Conservation (phyloP, 805 yeast genomes). For the Pichia exigua region DNA sequence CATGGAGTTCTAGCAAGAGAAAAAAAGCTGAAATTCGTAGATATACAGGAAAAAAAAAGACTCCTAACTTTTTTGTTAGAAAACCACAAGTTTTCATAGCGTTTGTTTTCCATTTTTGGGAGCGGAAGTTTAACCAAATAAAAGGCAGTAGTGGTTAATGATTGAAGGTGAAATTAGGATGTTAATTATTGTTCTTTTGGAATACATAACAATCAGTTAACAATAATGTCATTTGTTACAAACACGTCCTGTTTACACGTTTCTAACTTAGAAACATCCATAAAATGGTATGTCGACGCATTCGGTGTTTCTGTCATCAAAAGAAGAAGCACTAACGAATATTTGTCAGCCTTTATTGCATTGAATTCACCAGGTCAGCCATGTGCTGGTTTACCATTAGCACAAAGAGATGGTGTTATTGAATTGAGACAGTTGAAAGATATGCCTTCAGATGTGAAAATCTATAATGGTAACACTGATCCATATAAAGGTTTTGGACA, state of each 20-base stretch:
- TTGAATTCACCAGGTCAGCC: slow-evolving; percentile 38
- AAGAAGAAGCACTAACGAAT: slow-evolving; percentile 46
- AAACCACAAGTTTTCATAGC: too few species aligned
- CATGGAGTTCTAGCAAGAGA: background rate
- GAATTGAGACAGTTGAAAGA: slow-evolving; percentile 75
- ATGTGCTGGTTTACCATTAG: slow-evolving; percentile 31
- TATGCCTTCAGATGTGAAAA: slow-evolving; percentile 38
- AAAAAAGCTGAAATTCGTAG: too few species aligned
- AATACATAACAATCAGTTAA: background rate
- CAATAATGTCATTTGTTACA: slow-evolving; percentile 32
- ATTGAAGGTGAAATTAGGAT: too few species aligned
- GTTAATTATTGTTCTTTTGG: background rate
- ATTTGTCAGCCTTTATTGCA: slow-evolving; percentile 64
- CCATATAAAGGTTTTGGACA: slow-evolving; percentile 93
- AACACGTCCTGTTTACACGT: slow-evolving; percentile 78
- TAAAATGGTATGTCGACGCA: slow-evolving; percentile 63
- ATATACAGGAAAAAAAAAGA: too few species aligned
- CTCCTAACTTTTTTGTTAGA: too few species aligned
- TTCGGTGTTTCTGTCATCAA: slow-evolving; percentile 65
- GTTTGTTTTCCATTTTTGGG: too few species aligned
- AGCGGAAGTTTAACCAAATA: too few species aligned
- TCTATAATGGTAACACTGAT: slow-evolving; percentile 77
- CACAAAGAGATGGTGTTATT: slow-evolving; percentile 55
- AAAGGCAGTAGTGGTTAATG: too few species aligned
- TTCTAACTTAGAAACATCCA: slow-evolving; percentile 67